A percentile compares a stretch with the other conserved stretches of the same genome.
phyloP scores from a whole-genome alignment of 345 rosid species.

The Gossypium raimondii region DNA sequence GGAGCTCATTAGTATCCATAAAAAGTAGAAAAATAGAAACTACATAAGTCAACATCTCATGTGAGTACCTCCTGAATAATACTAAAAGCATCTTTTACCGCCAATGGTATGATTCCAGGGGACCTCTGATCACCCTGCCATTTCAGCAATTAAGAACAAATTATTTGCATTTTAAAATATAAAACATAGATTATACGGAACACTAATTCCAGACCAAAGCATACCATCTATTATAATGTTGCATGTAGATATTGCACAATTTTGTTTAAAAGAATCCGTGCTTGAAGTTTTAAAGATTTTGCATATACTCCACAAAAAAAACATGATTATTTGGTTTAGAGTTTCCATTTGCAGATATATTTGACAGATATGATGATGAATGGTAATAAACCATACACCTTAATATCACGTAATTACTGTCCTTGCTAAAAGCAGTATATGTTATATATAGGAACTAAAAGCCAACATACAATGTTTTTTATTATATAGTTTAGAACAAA shows the following conservation, averaged over 20 bases:
- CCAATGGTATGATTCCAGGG: constrained; percentile 93
- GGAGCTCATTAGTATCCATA: constrained; percentile 17
- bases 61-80: constrained; percentile 89
- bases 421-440: neutral
- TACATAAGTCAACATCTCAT: constrained; percentile 28
- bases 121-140: constrained; percentile 99
- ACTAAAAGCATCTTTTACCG: constrained; percentile 96
- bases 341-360: neutral
- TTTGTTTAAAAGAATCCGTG: neutral
- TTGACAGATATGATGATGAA: neutral
- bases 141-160: constrained; percentile 8
- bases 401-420: neutral
- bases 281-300: constrained; percentile 1
- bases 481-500: neutral
- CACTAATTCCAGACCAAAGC: neutral
- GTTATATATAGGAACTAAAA: neutral
- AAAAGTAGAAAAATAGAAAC: constrained; percentile 3
- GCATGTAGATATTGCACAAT: neutral
- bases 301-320: neutral
- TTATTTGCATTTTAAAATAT: neutral
- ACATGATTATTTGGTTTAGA: neutral
- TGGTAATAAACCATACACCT: neutral
- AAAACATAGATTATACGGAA: neutral
- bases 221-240: neutral
- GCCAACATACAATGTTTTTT: neutral